These are phyloP conservation scores for Gautieria morchelliformis DNA, from an alignment of 768 basidiomycete species.

Conservation along the genomic window DNA sequence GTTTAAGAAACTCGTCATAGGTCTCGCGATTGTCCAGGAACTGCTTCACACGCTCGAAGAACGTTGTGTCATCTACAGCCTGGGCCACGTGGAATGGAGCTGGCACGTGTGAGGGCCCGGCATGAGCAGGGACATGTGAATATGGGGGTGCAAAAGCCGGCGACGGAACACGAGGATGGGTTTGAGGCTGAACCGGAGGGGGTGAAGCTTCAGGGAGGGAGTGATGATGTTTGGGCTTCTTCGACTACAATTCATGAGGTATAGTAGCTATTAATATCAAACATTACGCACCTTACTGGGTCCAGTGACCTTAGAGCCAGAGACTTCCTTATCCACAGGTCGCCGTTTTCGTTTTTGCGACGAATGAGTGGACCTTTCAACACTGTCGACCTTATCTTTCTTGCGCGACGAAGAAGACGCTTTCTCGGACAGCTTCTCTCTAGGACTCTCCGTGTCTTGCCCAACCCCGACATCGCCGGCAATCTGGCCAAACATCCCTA, in stretches of 20 bases:
- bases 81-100: background rate
- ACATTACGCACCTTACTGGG: slow-evolving; percentile 17
- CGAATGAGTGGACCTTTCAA: slow-evolving; percentile 20
- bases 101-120: background rate
- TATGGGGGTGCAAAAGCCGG: slow-evolving; percentile 11
- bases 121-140: slow-evolving; percentile 8
- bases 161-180: background rate
- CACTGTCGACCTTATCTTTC: slow-evolving; percentile 37
- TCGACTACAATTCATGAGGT: slow-evolving; percentile 6
- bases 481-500: slow-evolving; percentile 6
- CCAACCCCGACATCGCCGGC: background rate
- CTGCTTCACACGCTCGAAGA: slow-evolving; percentile 86
- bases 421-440: background rate
- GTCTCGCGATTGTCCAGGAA: slow-evolving; percentile 63
- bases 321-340: slow-evolving; percentile 34
- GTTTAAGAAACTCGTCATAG: slow-evolving; percentile 90
- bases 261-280: background rate
- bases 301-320: slow-evolving; percentile 5
- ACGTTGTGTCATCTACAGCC: slow-evolving; percentile 53
- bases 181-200: background rate
- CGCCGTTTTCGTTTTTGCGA: slow-evolving; percentile 68
- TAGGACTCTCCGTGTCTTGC: background rate
- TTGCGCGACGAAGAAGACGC: slow-evolving; percentile 19
- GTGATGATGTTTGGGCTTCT: slow-evolving; percentile 21
- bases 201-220: background rate